These are phyloP conservation scores for Wickerhamomyces rabaulensis DNA, from an alignment of 805 yeast genomes.

Conservation along the genomic window DNA sequence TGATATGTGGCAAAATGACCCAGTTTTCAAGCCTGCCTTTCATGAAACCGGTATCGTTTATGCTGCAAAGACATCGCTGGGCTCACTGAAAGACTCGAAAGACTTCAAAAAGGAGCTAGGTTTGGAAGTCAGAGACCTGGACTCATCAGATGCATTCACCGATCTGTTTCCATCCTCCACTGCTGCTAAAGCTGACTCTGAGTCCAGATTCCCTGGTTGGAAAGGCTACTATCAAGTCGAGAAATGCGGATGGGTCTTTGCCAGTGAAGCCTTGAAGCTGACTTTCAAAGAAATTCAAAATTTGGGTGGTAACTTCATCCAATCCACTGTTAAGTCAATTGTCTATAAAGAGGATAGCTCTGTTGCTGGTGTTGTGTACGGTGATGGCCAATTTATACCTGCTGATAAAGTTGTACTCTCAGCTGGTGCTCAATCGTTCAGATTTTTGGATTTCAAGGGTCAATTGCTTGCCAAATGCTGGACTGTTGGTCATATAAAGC, in stretches of 20 bases:
- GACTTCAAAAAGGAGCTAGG: conserved; percentile 9
- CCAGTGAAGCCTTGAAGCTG: conserved; percentile 26
- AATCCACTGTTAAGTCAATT: conserved; percentile 12
- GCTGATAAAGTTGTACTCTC: conserved; percentile 28
- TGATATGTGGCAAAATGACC: conserved; percentile 28
- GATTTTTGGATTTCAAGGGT: conserved; percentile 29
- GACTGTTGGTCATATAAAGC: conserved; percentile 36
- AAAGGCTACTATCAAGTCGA: conserved; percentile 27
- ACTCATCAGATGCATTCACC: conserved; percentile 5
- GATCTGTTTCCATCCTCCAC: conserved; percentile 2
- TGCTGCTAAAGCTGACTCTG: neutral
- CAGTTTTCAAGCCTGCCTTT: conserved; percentile 25
- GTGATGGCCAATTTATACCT: conserved; percentile 21
- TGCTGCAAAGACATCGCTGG: conserved; percentile 14
- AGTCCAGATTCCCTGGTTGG: conserved; percentile 22
- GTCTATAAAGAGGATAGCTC: conserved; percentile 20
- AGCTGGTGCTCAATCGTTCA: conserved; percentile 36
- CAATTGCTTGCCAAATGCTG: conserved; percentile 36
- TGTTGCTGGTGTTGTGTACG: conserved; percentile 25
- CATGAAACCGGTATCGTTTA: conserved; percentile 31
- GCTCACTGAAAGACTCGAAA: conserved; percentile 11
- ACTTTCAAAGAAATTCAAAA: conserved; percentile 24
- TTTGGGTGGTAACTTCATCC: conserved; percentile 28
- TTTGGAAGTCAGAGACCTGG: conserved; percentile 5
- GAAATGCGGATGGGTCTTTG: conserved; percentile 34